Base-by-base conservation (phyloP, 2,329 filamentous ascomycete genomes). In the Shiraia bambusicola region DNA sequence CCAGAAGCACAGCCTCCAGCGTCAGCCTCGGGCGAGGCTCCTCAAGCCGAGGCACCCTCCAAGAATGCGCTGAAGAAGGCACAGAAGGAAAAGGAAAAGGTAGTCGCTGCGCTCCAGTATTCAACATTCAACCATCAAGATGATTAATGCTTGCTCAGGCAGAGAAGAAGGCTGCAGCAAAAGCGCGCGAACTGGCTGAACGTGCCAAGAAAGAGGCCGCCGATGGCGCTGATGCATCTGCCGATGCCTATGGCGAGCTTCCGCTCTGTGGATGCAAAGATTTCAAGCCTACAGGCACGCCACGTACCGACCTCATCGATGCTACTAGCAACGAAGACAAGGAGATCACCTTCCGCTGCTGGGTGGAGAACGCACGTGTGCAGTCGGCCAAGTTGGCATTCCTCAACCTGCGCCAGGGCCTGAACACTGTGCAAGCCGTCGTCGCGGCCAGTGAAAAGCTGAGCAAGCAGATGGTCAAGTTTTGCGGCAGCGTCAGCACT, bases 401-500 rank as follows among this genome's bases (percentile, higher is more conserved):
- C 73, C 72, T 96, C 59, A 89, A 93, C 73, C 78, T 97, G 57
- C 81, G 88, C 69, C 83, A 87, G 67, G 76, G 79, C 45, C 79
- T 83, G 61, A 84, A 86, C 76, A 86, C 84, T 17, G 84, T 96
- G 28, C 91, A 96, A 74, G 89, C 86, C 37, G 85, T 96, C 27
- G 75, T 89, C 12, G 78, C 79, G 13, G 85, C 82, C 34, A 81
- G 70, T 51, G 72, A 72, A 49, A 80, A 60, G 71, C 76, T 65
- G 81, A 89, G 59, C 82, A 85, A 84, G 67, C 89, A 88, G 71
- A 97, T 97, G 92, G 88, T 96, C 66, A 97, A 97, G 74, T 97
- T 87, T 82, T 83, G 86, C 35, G 82, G 81, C 34, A 79, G 75
- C 30, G 72, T 95, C 54, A 86, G 82, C 62, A 77, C 85, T 32